Evolutionary conservation across 345 rosid species (phyloP), one percentile per base, ranked within the genome.

Genomic region (Melastoma malabathricum): DNA sequence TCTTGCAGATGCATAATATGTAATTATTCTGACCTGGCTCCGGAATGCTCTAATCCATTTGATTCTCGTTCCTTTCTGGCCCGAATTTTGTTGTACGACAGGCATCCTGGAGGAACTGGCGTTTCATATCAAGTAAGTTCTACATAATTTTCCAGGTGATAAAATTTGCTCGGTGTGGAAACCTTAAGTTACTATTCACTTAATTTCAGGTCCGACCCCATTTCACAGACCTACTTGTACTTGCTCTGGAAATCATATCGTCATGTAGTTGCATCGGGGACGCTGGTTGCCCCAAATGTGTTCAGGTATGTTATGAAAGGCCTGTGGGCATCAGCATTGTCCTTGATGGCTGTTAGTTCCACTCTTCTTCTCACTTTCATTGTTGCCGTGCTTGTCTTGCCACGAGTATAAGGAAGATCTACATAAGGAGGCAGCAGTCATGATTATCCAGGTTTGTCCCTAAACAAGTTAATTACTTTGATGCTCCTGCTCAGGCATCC

Each of bases 21-120:
- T 81, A 86, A 79, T 76, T 71, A 65, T 55, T 78, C 94, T 16
- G 96, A 90, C 77, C 60, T 90, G 70, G 92, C 96, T 66, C 86
- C 98, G 10, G 96, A 90, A 56, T 90, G 98, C 72, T 75, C 89
- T 41, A 74, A 80, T 61, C 85, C 81, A 13, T 65, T 60, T 51
- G 96, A 82, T 51, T 18, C 65, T 29, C 71, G 83, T 22, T 80
- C 67, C 67, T 76, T 58, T 46, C 81, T 84, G 10, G 72, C 65
- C 62, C 83, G 98, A 57, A 86, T 90, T 59, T 86, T 86, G 44
- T 59, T 90, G 58, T 86, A 90, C 55, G 98, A 90, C 61, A 80
- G 74, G 68, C 92, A 82, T 78, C 94, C 78, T 25, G 96, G 96
- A 63, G 98, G 94, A 61, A 84, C 94, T 51, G 96, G 96, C 59